Evolutionary conservation across 192 early-diverging fungal genomes (phyloP).

Genomic region (Dissophora globulifera): DNA sequence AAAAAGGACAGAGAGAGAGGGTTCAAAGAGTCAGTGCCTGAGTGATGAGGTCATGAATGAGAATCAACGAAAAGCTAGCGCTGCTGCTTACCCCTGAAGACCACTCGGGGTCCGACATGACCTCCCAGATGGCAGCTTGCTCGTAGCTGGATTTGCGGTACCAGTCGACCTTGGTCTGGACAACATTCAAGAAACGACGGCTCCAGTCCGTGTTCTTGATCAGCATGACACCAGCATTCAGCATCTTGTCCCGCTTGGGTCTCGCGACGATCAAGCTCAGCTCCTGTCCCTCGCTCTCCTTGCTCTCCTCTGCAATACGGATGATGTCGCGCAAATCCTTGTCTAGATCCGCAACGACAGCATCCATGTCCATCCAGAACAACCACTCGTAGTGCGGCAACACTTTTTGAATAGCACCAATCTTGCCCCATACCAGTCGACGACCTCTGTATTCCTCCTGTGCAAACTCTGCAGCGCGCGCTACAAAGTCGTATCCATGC

Average conservation of each 20-base stretch:
- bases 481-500: slow-evolving; percentile 67
- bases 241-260: slow-evolving; percentile 59
- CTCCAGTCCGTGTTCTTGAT: slow-evolving; percentile 68
- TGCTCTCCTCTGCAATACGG: slow-evolving; percentile 39
- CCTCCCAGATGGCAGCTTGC: slow-evolving; percentile 69
- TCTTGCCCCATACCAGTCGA: slow-evolving; percentile 69
- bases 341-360: slow-evolving; percentile 60
- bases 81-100: slow-evolving; percentile 35
- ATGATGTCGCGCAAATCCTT: slow-evolving; percentile 55
- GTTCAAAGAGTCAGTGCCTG: neutral
- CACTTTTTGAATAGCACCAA: slow-evolving; percentile 64
- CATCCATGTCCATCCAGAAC: slow-evolving; percentile 74
- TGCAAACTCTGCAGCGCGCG: slow-evolving; percentile 63
- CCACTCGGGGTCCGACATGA: slow-evolving; percentile 56
- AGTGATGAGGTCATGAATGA: too few species aligned
- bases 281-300: slow-evolving; percentile 17
- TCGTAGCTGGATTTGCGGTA: slow-evolving; percentile 58
- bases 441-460: slow-evolving; percentile 60
- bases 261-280: slow-evolving; percentile 61
- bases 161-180: slow-evolving; percentile 53
- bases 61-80: too few species aligned
- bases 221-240: slow-evolving; percentile 70
- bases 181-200: slow-evolving; percentile 55
- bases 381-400: slow-evolving; percentile 70
- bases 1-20: neutral